Percentiles rank a stretch among this genome's conserved stretches.
phyloP scores from a whole-genome alignment of 495 filamentous ascomycete species.

The Annulohypoxylon stygium region DNA sequence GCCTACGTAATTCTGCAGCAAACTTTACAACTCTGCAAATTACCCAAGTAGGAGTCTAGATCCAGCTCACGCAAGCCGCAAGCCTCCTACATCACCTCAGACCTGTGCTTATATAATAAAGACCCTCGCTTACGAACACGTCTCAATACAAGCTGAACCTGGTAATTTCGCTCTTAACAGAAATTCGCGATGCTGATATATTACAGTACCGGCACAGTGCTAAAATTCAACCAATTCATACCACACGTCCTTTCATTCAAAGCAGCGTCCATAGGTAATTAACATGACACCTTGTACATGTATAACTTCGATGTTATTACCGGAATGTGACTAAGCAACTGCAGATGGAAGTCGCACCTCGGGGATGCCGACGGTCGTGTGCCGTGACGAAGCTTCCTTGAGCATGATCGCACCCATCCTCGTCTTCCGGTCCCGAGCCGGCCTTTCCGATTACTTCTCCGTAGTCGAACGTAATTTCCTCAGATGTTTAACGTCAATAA shows the following conservation, averaged over 20 bases:
- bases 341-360: background rate
- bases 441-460: background rate
- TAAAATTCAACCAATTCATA: background rate
- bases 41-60: conserved; percentile 3
- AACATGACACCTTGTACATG: too few relatives aligned
- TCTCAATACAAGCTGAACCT: background rate
- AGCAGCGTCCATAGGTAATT: too few relatives aligned
- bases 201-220: background rate
- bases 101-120: background rate
- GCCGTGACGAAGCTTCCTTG: conserved; percentile 1
- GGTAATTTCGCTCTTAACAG: background rate
- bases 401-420: background rate
- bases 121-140: background rate
- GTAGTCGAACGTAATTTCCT: background rate
- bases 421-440: background rate
- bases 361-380: background rate
- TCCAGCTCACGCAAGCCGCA: conserved; percentile 12
- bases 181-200: background rate
- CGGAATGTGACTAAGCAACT: background rate
- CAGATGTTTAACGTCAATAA: background rate
- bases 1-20: conserved; percentile 24
- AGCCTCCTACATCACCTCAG: conserved; percentile 3
- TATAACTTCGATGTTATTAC: background rate
- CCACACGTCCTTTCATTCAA: too few relatives aligned
- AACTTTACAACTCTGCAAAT: background rate